A percentile compares a stretch with the other conserved stretches of the same genome.
Conservation (phyloP, 2,329 filamentous ascomycete species). For the Fusarium incarnatum region DNA sequence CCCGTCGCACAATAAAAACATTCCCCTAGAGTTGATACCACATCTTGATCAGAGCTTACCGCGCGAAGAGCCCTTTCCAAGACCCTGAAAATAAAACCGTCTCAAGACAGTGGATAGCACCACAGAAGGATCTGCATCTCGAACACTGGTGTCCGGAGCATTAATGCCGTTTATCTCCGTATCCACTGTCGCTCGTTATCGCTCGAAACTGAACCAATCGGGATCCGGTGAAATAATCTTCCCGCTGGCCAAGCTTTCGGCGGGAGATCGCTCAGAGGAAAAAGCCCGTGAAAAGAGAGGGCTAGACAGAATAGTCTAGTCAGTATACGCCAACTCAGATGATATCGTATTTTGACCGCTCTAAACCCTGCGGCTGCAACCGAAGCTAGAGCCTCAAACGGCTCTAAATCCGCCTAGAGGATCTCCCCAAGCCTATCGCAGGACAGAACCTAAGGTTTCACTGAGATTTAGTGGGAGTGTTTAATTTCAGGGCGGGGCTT, state of each 20-base stretch:
- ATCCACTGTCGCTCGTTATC: neutral
- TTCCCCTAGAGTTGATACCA: rapidly evolving
- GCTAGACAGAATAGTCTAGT: neutral
- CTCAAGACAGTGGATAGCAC: neutral
- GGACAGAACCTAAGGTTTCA: neutral
- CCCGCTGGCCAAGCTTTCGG: neutral
- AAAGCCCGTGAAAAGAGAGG: too few species aligned
- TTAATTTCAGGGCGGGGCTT: neutral
- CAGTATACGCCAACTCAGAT: too few species aligned
- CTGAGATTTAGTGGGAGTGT: neutral
- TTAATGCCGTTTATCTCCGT: neutral
- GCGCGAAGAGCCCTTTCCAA: too few species aligned
- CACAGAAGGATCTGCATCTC: neutral
- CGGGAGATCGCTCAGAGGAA: too few species aligned
- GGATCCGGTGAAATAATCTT: neutral
- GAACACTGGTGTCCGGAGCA: neutral
- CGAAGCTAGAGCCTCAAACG: slow-evolving; percentile 1
- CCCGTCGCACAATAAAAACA: neutral
- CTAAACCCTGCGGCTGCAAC: neutral
- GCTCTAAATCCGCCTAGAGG: neutral
- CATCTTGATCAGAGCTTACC: too few species aligned
- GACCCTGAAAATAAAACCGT: neutral
- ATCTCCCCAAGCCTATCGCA: neutral
- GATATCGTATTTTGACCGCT: too few species aligned
- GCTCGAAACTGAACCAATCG: neutral